Evolutionary conservation across 495 filamentous ascomycete species (phyloP), one percentile per base, ranked within the genome.

Genomic region (Evansstolkia leycettana): DNA sequence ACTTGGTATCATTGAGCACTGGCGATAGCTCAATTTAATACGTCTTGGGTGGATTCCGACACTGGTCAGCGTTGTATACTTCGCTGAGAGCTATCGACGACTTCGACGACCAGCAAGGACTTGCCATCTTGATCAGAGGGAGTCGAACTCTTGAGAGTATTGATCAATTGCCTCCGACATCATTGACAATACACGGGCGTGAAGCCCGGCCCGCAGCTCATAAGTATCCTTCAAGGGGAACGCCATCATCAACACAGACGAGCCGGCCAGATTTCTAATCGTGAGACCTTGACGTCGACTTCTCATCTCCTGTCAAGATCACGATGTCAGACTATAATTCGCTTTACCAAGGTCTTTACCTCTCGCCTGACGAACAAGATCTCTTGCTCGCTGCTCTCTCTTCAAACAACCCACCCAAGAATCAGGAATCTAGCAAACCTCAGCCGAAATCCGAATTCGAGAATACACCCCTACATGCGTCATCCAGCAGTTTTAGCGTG

Each of bases 301-400:
- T 17, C 17, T 37, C 20, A 31, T 18, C 13, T 37, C 23, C 23
- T 7, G 29, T 35, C 27, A 28, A 31, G 33, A 16, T 27, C 42
- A 48, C 26, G 17, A 62, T 64, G 57, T 38, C 54, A 37, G 60
- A 62, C 36, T 63, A 50, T 40, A 52, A 62, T 27, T 38, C 53
- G 25, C 41, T 62, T 17, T 61, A 64, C 26, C 54, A 60, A 25
- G 60, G 62, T 40, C 64, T 75, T 26, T 80, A 78, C 52, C 79
- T 94, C 40, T 84, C 85, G 25, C 78, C 81, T 12, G 76, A 81
- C 47, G 84, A 98, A 56, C 84, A 95, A 60, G 79, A 82, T 50
- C 76, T 95, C 26, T 63, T 96, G 28, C 77, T 87, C 27, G 83
- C 85, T 30, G 89, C 90, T 15, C 75, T 98, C 43, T 78, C 80